phyloP scores from a whole-genome alignment of 1,284 basidiomycete species.

The Wolfiporia cocos region DNA sequence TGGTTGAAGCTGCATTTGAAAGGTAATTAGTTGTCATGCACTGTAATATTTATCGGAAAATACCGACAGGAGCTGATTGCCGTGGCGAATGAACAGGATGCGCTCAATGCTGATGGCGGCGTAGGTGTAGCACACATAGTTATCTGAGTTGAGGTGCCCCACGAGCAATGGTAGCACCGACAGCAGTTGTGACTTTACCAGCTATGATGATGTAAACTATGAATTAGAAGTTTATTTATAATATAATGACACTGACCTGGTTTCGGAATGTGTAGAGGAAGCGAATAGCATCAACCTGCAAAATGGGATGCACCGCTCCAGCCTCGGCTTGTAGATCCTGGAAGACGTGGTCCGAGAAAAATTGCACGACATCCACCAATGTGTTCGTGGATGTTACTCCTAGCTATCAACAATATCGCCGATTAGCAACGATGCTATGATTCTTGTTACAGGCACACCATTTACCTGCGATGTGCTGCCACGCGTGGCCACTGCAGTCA shows the following conservation, averaged over 20 bases:
- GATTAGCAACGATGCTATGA: not conserved
- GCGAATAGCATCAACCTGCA: conserved; percentile 95
- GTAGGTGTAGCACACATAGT: conserved; percentile 87
- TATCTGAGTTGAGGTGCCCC: conserved; percentile 76
- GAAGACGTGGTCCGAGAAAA: conserved; percentile 92
- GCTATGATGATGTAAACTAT: conserved; percentile 33
- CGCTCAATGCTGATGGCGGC: conserved; percentile 89
- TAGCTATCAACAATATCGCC: conserved; percentile 57
- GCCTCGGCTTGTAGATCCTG: conserved; percentile 77
- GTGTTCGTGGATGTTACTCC: conserved; percentile 93
- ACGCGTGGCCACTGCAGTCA: conserved; percentile 87
- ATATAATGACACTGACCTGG: conserved; percentile 46
- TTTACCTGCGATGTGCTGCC: conserved; percentile 78
- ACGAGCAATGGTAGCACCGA: conserved; percentile 87
- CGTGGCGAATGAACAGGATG: conserved; percentile 83
- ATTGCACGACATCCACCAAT: conserved; percentile 90
- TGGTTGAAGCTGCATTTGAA: conserved; percentile 67
- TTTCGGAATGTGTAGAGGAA: conserved; percentile 94
- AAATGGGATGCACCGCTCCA: conserved; percentile 76
- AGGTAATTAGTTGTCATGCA: not conserved
- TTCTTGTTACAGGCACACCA: not conserved
- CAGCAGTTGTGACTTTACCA: conserved; percentile 92
- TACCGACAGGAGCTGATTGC: conserved; percentile 43
- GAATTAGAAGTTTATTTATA: not conserved
- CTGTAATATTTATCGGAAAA: not conserved